phyloP scores from a whole-genome alignment of 2,329 filamentous ascomycete species.

The Dactylonectria estremocensis region DNA sequence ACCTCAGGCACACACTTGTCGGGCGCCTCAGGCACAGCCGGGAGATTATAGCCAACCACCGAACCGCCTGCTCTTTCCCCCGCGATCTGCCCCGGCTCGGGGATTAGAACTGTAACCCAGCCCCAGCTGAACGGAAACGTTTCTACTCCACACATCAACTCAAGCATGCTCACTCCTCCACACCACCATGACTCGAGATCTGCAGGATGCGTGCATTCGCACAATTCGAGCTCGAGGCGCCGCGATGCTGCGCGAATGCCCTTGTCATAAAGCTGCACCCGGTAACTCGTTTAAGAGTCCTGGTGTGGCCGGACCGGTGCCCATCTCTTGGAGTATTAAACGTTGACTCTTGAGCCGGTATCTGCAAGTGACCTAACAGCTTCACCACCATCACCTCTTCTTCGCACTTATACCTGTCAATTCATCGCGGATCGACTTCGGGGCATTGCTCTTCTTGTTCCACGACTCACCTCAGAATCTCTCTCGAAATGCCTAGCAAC shows the following conservation, averaged over 20 bases:
- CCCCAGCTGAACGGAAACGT: background rate
- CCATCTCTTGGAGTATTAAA: constrained; percentile 1
- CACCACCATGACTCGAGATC: background rate
- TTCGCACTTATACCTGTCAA: background rate
- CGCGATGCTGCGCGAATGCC: background rate
- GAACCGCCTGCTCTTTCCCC: background rate
- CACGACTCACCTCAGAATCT: background rate
- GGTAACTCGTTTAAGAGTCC: background rate
- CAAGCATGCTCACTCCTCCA: too few species aligned
- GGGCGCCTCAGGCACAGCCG: background rate
- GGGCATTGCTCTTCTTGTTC: background rate
- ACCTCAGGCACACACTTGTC: background rate
- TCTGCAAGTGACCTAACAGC: background rate
- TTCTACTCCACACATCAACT: background rate
- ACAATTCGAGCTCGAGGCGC: background rate
- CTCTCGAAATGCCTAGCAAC: constrained; percentile 21
- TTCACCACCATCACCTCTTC: background rate
- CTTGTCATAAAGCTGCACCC: background rate
- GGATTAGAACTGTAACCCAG: background rate
- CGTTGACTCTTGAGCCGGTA: background rate
- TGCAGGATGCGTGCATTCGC: background rate
- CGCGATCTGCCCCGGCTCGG: background rate
- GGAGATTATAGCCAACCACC: background rate
- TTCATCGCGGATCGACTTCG: background rate
- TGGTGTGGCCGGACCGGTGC: background rate